Conservation (phyloP, 495 filamentous ascomycete genomes). For the Aspergillus asperescens region DNA sequence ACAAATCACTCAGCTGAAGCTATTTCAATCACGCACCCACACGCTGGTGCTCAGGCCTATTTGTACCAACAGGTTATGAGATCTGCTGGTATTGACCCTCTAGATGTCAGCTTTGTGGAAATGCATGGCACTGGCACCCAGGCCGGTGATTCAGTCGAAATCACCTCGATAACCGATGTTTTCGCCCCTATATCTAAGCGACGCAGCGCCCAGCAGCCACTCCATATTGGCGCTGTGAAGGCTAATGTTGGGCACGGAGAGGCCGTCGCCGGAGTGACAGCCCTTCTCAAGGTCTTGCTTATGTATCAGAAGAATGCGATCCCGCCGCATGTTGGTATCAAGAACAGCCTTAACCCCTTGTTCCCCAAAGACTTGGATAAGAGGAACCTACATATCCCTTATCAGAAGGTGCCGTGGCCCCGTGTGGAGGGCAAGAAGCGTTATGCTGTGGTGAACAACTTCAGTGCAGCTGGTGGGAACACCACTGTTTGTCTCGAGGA, state of each 20-base stretch:
- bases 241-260: constrained; percentile 41
- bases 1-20: constrained; percentile 48
- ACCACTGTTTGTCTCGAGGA: constrained; percentile 29
- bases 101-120: constrained; percentile 49
- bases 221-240: constrained; percentile 33
- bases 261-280: constrained; percentile 27
- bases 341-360: constrained; percentile 36
- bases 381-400: constrained; percentile 33
- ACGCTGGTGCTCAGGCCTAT: constrained; percentile 43
- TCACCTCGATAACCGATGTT: constrained; percentile 23
- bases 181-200: constrained; percentile 18
- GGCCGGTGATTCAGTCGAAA: constrained; percentile 35
- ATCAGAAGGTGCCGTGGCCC: constrained; percentile 23
- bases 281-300: constrained; percentile 33
- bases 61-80: constrained; percentile 41
- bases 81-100: constrained; percentile 41
- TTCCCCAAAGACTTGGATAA: constrained; percentile 23
- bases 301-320: constrained; percentile 31
- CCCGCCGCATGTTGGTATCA: constrained; percentile 39
- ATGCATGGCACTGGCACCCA: constrained; percentile 46
- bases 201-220: constrained; percentile 6
- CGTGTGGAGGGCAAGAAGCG: constrained; percentile 12
- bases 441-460: constrained; percentile 32
- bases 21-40: constrained; percentile 41
- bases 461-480: constrained; percentile 37